Conservation (phyloP, 345 rosid genomes). For the Eucalyptus victrix region DNA sequence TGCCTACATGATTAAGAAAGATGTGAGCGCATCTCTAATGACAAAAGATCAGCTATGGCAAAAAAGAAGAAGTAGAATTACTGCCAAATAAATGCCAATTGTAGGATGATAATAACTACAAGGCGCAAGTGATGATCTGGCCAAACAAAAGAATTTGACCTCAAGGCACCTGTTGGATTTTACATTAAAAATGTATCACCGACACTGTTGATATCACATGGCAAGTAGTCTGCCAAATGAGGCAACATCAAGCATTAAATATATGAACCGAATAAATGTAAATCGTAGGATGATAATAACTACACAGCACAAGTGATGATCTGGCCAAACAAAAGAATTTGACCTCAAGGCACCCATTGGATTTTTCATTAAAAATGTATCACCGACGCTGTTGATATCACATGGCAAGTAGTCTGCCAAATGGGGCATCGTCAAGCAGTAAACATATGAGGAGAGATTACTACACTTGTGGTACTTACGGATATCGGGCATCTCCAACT, state of each 20-base stretch:
- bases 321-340: neutral
- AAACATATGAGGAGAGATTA: neutral
- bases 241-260: neutral
- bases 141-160: neutral
- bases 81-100: neutral
- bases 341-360: neutral
- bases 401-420: neutral
- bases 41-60: neutral
- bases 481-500: slow-evolving; percentile 97
- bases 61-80: neutral
- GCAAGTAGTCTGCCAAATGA: neutral
- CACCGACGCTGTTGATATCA: neutral
- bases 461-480: slow-evolving; percentile 43
- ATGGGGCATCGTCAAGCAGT: neutral
- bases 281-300: neutral
- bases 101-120: neutral
- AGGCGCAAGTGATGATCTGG: neutral
- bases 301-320: neutral
- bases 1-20: slow-evolving; percentile 28
- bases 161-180: neutral
- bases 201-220: neutral
- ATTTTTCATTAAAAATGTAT: neutral
- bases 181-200: neutral
- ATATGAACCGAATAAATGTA: neutral
- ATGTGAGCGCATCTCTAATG: neutral